These are phyloP conservation scores for Anthoceros angustus DNA, from an alignment of 225 moss, liverwort and hornwort genomes.

Conservation along the genomic window DNA sequence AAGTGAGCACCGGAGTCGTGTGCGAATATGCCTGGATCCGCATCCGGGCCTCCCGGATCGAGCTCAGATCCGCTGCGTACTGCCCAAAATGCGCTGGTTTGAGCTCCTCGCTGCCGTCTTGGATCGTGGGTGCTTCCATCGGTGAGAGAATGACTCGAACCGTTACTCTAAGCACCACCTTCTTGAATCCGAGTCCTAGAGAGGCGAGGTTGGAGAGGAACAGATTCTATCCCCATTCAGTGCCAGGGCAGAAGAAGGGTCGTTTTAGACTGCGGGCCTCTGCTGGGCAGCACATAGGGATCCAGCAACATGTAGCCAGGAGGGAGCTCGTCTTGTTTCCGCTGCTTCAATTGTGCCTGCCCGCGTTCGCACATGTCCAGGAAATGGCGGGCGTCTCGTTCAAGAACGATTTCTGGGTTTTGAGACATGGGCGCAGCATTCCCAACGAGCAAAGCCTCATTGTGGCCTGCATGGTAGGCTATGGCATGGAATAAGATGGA, in stretches of 20 bases:
- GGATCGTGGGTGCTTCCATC: not conserved
- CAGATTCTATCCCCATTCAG: too few relatives aligned
- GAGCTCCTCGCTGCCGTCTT: not conserved
- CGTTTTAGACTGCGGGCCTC: too few relatives aligned
- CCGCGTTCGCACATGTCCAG: not conserved
- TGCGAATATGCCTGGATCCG: conserved; percentile 45
- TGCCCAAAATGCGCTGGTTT: not conserved
- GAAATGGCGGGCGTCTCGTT: conserved; percentile 9
- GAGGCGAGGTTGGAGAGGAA: too few relatives aligned
- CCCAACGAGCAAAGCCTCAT: conserved; percentile 71
- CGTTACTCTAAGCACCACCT: too few relatives aligned
- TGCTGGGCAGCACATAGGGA: too few relatives aligned
- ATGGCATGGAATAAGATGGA: too few relatives aligned
- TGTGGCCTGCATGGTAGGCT: conserved; percentile 45
- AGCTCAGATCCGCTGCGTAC: conserved; percentile 47
- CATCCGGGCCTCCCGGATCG: conserved; percentile 36
- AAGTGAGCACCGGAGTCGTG: conserved; percentile 45
- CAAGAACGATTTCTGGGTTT: conserved; percentile 62
- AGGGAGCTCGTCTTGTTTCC: not conserved
- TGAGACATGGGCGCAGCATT: conserved; percentile 85
- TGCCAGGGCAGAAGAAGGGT: too few relatives aligned
- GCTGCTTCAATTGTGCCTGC: not conserved
- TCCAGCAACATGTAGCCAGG: too few relatives aligned
- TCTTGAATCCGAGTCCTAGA: too few relatives aligned
- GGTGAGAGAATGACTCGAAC: not conserved